Conservation (phyloP, 2,329 filamentous ascomycete genomes). For the Aspergillus awamori region DNA sequence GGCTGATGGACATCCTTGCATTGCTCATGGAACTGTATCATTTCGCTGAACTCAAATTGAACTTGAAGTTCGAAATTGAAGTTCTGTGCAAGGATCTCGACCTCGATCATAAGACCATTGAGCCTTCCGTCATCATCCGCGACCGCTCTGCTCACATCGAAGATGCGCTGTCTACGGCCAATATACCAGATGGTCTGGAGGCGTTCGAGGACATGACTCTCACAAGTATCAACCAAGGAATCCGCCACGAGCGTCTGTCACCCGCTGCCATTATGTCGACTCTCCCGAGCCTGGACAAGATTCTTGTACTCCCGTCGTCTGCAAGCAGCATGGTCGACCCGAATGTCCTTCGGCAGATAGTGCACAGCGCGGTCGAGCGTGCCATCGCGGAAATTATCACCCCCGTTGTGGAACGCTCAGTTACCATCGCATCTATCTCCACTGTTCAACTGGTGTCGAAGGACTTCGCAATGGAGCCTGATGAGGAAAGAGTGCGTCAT, state of each 20-base stretch:
- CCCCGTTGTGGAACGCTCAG: conserved; percentile 93
- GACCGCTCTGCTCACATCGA: conserved; percentile 70
- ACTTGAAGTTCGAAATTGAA: conserved; percentile 98
- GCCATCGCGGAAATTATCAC: conserved; percentile 96
- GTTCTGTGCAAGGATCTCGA: conserved; percentile 91
- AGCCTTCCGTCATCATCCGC: conserved; percentile 82
- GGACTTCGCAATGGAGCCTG: conserved; percentile 90
- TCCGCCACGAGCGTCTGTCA: conserved; percentile 72
- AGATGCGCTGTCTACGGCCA: conserved; percentile 55
- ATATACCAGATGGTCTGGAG: conserved; percentile 70
- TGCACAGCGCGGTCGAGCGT: conserved; percentile 81
- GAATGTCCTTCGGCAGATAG: conserved; percentile 69
- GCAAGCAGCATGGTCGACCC: conserved; percentile 76
- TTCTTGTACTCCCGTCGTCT: conserved; percentile 76
- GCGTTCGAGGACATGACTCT: conserved; percentile 81
- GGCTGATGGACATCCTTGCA: conserved; percentile 94
- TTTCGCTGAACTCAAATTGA: conserved; percentile 88
- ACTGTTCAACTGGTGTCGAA: conserved; percentile 95
- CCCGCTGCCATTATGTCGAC: conserved; percentile 76
- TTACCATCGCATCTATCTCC: conserved; percentile 96
- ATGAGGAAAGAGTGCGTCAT: conserved; percentile 81
- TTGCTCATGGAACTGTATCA: conserved; percentile 93
- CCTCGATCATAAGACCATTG: conserved; percentile 89
- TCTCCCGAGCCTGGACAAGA: conserved; percentile 79
- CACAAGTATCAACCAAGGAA: conserved; percentile 69